These are phyloP conservation scores for Aspergillus sclerotiicarbonarius DNA, from an alignment of 495 filamentous ascomycete species.

Conservation along the genomic window DNA sequence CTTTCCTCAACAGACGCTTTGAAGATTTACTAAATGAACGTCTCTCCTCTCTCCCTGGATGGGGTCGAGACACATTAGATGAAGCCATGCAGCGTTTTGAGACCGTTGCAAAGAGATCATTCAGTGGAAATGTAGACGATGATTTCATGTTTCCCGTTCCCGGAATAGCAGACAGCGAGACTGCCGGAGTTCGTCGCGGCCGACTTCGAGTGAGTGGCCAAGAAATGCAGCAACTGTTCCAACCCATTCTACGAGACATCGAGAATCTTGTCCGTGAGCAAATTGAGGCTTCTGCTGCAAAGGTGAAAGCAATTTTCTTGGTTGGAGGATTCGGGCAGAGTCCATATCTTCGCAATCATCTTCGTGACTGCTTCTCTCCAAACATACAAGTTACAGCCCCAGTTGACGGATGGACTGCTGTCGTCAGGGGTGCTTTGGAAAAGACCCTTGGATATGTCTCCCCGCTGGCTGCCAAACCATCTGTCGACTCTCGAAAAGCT, in stretches of 20 bases:
- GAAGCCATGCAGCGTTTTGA: constrained; percentile 24
- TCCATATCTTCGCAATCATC: constrained; percentile 50
- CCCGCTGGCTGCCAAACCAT: constrained; percentile 19
- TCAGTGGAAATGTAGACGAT: constrained; percentile 14
- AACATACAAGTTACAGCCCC: constrained; percentile 25
- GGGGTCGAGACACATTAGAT: constrained; percentile 22
- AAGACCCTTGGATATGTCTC: constrained; percentile 29
- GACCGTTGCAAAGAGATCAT: constrained; percentile 20
- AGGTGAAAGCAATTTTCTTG: constrained; percentile 55
- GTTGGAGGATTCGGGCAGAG: constrained; percentile 71
- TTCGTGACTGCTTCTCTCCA: constrained; percentile 17
- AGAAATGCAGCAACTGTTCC: constrained; percentile 23
- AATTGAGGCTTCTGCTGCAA: constrained; percentile 8
- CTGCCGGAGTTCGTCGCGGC: constrained; percentile 19
- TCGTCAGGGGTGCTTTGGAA: constrained; percentile 42
- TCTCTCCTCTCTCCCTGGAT: constrained; percentile 33
- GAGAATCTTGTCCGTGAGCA: constrained; percentile 23
- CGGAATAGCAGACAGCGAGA: constrained; percentile 17
- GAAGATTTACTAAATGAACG: constrained; percentile 61
- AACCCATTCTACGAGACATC: constrained; percentile 20
- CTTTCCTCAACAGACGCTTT: constrained; percentile 69
- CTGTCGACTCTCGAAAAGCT: constrained; percentile 33
- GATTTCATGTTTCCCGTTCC: constrained; percentile 25
- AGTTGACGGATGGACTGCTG: constrained; percentile 39
- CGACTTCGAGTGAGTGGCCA: constrained; percentile 15